phyloP scores from a whole-genome alignment of 2,329 filamentous ascomycete genomes.

The Xylogone sp. region DNA sequence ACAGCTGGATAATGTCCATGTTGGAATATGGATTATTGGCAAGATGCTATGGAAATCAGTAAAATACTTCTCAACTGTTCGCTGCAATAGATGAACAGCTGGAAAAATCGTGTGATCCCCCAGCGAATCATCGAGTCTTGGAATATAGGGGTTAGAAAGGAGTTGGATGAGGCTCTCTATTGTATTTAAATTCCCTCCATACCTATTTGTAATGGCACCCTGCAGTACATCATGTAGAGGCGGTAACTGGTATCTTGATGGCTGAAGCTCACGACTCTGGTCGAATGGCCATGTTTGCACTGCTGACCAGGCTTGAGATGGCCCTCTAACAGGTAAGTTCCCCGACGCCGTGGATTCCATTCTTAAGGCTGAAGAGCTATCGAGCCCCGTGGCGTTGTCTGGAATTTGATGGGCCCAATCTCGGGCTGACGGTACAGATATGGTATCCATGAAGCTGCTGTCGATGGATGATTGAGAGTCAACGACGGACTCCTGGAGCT shows the following conservation, averaged over 20 bases:
- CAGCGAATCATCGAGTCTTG: constrained; percentile 8
- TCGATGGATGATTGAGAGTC: not conserved
- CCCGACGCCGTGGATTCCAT: not conserved
- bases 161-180: constrained; percentile 18
- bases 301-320: not conserved
- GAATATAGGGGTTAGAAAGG: constrained; percentile 20
- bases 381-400: not conserved
- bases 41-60: constrained; percentile 25
- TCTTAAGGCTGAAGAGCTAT: not conserved
- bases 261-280: constrained; percentile 10
- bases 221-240: constrained; percentile 20
- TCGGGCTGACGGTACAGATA: not conserved
- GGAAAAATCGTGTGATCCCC: constrained; percentile 10
- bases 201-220: constrained; percentile 2
- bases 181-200: not conserved
- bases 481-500: not conserved
- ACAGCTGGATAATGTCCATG: constrained; percentile 20
- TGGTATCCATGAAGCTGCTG: not conserved
- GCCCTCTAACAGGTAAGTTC: not conserved
- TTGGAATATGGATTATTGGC: constrained; percentile 27
- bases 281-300: constrained; percentile 18
- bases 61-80: constrained; percentile 23
- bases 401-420: not conserved
- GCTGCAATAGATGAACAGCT: constrained; percentile 18
- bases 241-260: constrained; percentile 13